These are phyloP conservation scores for Sechiopsis laciniata DNA, from an alignment of 306 rosid genomes.

Conservation along the genomic window DNA sequence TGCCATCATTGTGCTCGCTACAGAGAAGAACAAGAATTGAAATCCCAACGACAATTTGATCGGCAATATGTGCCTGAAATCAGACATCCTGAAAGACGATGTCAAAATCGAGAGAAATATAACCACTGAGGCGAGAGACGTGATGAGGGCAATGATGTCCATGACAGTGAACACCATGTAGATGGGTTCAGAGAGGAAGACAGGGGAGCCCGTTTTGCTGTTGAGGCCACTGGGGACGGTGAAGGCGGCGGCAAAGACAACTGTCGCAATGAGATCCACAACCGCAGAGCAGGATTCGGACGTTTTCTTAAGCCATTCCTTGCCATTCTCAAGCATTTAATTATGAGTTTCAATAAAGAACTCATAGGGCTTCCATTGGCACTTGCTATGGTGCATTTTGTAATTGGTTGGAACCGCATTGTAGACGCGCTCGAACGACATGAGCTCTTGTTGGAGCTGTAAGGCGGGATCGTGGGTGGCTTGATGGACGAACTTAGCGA, in stretches of 20 bases:
- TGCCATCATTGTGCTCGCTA: not conserved
- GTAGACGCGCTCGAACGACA: not conserved
- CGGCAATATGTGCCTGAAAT: not conserved
- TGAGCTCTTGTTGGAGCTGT: not conserved
- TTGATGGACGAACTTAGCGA: not conserved
- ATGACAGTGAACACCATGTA: not conserved
- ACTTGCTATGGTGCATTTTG: not conserved
- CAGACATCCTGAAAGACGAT: not conserved
- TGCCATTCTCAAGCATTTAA: not conserved
- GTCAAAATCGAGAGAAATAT: not conserved
- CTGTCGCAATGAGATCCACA: not conserved
- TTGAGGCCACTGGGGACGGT: slow-evolving; percentile 8
- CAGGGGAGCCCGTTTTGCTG: not conserved
- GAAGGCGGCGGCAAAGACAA: not conserved
- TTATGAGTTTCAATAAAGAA: not conserved
- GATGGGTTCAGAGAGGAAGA: not conserved
- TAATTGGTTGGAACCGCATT: not conserved
- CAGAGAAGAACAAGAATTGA: not conserved
- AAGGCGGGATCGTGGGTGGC: not conserved
- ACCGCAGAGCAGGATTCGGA: not conserved
- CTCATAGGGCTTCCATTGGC: not conserved
- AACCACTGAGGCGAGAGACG: not conserved
- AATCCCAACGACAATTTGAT: not conserved
- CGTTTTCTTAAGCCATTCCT: slow-evolving; percentile 12
- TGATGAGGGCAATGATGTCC: not conserved